A percentile compares a stretch with the other conserved stretches of the same genome.
Conservation (phyloP, 352 stramenopile species). For the Thraustotheca clavata region DNA sequence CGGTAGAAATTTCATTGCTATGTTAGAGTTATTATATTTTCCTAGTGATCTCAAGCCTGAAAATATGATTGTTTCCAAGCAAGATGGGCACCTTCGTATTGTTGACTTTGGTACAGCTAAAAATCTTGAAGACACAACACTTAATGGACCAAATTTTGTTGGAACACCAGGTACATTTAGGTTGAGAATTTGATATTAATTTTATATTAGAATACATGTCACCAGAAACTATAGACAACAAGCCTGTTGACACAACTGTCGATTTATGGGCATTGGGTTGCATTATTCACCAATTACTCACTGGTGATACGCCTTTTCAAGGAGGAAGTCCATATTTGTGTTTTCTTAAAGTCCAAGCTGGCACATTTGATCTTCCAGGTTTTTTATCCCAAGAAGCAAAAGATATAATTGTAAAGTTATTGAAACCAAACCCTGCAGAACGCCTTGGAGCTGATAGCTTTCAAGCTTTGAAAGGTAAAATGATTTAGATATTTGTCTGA, state of each 20-base stretch:
- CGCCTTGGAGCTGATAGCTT: conserved; percentile 19
- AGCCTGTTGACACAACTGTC: conserved; percentile 42
- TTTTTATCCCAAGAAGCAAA: conserved; percentile 54
- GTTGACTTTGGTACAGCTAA: conserved; percentile 85
- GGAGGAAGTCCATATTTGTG: conserved; percentile 72
- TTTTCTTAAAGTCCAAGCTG: conserved; percentile 63
- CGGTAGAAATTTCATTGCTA: conserved; percentile 28
- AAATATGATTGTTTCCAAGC: conserved; percentile 82
- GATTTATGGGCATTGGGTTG: conserved; percentile 76
- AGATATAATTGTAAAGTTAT: conserved; percentile 49
- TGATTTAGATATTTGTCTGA: conserved; percentile 5
- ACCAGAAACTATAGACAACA: conserved; percentile 79
- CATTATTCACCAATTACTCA: conserved; percentile 68
- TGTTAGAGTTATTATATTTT: not conserved
- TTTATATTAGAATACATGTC: conserved; percentile 66
- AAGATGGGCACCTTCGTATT: conserved; percentile 53
- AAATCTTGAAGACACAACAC: conserved; percentile 39
- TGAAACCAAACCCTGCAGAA: conserved; percentile 35
- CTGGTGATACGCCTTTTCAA: conserved; percentile 70
- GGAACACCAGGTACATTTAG: conserved; percentile 42
- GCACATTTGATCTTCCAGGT: conserved; percentile 41
- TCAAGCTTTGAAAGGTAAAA: not conserved
- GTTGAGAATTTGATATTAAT: not conserved
- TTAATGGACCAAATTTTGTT: conserved; percentile 83
- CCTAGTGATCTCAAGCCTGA: conserved; percentile 87